Conservation (phyloP, 2,329 filamentous ascomycete species). For the Raffaelea albimanens region DNA sequence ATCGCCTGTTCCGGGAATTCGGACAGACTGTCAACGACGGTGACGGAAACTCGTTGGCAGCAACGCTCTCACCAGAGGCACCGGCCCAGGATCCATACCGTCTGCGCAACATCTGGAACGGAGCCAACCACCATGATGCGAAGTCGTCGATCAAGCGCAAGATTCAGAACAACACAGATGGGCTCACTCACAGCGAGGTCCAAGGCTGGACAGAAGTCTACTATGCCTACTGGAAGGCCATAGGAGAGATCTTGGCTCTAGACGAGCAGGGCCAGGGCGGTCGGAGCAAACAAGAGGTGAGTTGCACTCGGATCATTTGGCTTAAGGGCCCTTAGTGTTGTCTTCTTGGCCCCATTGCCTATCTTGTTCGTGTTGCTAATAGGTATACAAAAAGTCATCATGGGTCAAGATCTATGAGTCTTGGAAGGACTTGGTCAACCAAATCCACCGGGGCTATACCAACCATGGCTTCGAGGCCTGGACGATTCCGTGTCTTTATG, state of each 20-base stretch:
- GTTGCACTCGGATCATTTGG: too few species aligned
- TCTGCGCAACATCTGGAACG: constrained; percentile 61
- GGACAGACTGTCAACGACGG: constrained; percentile 53
- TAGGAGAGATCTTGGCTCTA: constrained; percentile 61
- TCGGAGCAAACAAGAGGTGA: too few species aligned
- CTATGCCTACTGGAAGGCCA: constrained; percentile 71
- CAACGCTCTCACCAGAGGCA: constrained; percentile 63
- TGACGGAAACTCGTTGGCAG: constrained; percentile 65
- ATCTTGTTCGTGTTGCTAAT: neutral
- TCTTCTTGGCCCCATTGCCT: neutral
- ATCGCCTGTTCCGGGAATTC: constrained; percentile 65
- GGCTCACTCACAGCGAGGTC: constrained; percentile 56
- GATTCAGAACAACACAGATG: constrained; percentile 49
- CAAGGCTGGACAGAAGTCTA: constrained; percentile 85
- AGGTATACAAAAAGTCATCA: constrained; percentile 31
- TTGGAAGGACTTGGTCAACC: constrained; percentile 78
- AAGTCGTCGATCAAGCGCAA: constrained; percentile 65
- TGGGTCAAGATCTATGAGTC: constrained; percentile 78
- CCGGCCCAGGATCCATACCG: constrained; percentile 53
- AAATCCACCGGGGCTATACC: constrained; percentile 72
- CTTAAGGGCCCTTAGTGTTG: too few species aligned
- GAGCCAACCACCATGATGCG: constrained; percentile 56
- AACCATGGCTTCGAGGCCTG: constrained; percentile 71
- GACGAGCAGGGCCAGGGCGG: constrained; percentile 31
- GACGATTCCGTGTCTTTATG: constrained; percentile 87